A percentile compares a stretch with the other conserved stretches of the same genome.
Evolutionary conservation across 768 basidiomycete species (phyloP).

Genomic region (Tricholomella constricta): DNA sequence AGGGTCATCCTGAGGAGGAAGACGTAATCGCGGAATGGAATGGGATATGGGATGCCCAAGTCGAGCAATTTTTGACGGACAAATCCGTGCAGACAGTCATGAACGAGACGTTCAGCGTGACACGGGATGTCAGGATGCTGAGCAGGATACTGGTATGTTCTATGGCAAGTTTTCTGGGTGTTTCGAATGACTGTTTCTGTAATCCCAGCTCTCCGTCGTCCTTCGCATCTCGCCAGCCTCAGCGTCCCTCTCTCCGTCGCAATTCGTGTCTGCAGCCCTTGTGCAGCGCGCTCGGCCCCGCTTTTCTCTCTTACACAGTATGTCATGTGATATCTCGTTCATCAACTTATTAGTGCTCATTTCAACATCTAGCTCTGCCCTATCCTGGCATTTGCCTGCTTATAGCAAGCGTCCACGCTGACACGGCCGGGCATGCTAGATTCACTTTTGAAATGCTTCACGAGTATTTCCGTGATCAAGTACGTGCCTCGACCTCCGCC

Average conservation of each 20-base stretch:
- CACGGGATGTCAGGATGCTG: conserved; percentile 60
- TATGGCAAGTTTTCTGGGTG: background rate
- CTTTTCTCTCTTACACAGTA: conserved; percentile 58
- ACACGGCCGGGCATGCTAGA: conserved; percentile 71
- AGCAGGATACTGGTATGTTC: conserved; percentile 59
- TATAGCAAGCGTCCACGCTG: conserved; percentile 79
- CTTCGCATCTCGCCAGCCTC: conserved; percentile 47
- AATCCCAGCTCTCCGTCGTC: conserved; percentile 43
- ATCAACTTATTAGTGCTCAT: background rate
- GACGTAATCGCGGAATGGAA: conserved; percentile 55
- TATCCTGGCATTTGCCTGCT: conserved; percentile 83
- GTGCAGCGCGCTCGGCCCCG: conserved; percentile 59
- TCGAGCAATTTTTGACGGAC: conserved; percentile 61
- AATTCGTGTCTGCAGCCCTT: conserved; percentile 43
- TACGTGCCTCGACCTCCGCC: conserved; percentile 69
- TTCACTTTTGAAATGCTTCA: conserved; percentile 94
- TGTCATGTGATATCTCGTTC: conserved; percentile 21
- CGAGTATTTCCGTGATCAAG: conserved; percentile 75
- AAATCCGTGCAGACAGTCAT: conserved; percentile 44
- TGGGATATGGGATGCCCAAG: conserved; percentile 53
- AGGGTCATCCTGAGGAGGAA: conserved; percentile 19
- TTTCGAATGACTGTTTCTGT: background rate
- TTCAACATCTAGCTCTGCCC: conserved; percentile 52
- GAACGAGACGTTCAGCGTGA: conserved; percentile 61
- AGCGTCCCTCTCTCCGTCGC: conserved; percentile 53